These are phyloP conservation scores for Erysimum cheiranthoides DNA, from an alignment of 345 rosid genomes.

Conservation along the genomic window DNA sequence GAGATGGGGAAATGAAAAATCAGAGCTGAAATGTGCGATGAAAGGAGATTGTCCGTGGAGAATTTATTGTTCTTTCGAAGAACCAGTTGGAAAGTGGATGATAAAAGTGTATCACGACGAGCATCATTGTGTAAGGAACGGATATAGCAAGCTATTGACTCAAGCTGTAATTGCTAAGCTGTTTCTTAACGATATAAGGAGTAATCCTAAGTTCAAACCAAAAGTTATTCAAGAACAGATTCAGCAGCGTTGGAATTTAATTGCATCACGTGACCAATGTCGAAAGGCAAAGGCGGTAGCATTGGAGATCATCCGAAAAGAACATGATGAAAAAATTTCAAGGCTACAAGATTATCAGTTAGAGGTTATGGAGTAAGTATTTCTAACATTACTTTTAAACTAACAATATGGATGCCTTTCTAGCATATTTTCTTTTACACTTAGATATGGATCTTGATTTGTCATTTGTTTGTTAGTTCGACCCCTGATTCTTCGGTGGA, in stretches of 20 bases:
- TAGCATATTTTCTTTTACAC: neutral
- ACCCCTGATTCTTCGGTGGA: constrained; percentile 1
- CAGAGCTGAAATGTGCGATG: neutral
- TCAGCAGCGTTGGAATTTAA: neutral
- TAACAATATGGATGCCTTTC: neutral
- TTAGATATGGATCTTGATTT: neutral
- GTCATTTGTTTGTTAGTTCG: neutral
- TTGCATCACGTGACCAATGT: neutral
- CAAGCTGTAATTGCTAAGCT: neutral
- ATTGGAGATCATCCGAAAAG: neutral
- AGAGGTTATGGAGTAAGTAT: neutral
- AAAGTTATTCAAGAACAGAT: neutral
- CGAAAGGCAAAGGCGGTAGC: neutral
- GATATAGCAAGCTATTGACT: neutral
- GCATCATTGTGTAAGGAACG: neutral
- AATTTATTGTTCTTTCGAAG: constrained; percentile 1
- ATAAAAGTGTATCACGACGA: neutral
- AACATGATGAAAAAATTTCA: neutral
- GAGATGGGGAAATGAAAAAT: neutral
- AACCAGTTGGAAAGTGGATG: neutral
- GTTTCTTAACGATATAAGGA: neutral
- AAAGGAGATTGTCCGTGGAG: neutral
- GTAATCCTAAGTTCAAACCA: neutral
- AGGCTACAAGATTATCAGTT: neutral
- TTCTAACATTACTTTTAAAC: neutral